A percentile compares a stretch with the other conserved stretches of the same genome.
Evolutionary conservation across 148 eudicot species (phyloP).

Genomic region (Drosera capensis): DNA sequence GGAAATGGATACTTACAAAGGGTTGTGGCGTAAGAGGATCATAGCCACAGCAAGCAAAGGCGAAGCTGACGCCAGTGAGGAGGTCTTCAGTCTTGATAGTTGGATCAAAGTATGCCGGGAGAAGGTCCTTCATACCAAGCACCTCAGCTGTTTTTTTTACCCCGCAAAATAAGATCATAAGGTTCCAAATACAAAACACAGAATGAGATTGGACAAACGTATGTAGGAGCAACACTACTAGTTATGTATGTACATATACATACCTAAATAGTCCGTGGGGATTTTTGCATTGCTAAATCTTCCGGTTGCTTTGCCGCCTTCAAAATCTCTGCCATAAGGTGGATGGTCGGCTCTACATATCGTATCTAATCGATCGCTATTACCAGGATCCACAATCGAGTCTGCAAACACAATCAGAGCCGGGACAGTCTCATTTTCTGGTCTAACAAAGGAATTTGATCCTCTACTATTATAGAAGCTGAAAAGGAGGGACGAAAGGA

Average conservation of each 20-base stretch:
- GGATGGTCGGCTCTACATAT: slow-evolving; percentile 36
- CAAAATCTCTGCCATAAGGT: slow-evolving; percentile 32
- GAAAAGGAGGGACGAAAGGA: no score
- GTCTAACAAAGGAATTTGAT: no score
- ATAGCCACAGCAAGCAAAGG: not conserved
- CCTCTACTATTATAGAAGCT: no score
- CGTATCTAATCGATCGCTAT: no score
- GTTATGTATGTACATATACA: not conserved
- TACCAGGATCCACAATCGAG: no score
- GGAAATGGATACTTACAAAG: not conserved
- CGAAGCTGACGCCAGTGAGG: not conserved
- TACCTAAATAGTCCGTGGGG: slow-evolving; percentile 19
- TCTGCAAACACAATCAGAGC: no score
- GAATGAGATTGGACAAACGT: not conserved
- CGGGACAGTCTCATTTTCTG: no score
- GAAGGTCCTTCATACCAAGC: not conserved
- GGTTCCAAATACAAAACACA: not conserved
- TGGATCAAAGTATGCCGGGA: not conserved
- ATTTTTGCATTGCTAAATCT: slow-evolving; percentile 26
- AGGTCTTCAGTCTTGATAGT: not conserved
- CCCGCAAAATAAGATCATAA: no score
- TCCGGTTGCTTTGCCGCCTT: slow-evolving; percentile 15
- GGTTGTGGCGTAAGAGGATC: not conserved
- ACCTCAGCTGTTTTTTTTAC: not conserved
- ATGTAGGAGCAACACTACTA: no score